Base-by-base conservation (phyloP, 768 basidiomycete species). In the Tylopilus plumbeoviolaceoides region DNA sequence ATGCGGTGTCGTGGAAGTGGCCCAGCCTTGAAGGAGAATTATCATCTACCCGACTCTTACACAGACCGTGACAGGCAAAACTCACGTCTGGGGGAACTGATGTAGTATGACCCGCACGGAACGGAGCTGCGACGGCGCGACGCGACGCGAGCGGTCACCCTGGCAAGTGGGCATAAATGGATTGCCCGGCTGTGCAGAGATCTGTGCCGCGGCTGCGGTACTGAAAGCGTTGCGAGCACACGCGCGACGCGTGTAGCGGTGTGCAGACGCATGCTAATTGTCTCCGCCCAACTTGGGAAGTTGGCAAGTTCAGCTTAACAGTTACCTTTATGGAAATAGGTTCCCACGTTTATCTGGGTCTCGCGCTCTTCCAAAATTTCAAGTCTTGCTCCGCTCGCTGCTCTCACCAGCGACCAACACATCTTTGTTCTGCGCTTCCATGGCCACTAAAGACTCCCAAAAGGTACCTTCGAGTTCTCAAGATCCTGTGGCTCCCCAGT, bases 1-100 rank as follows among this genome's bases (percentile, higher is more conserved):
- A 61, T 91, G 87, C 7, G 84, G 80, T 11, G 88, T 89, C 10
- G 83, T 83, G 31, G 89, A 88, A 30, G 87, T 84, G 21, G 90
- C 90, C 80, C 83, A 89, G 58, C 89, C 90, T 69, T 58, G 33
- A 33, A 43, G 44, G 35, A 51, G 39, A 43, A 18, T 12, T 31
- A 20, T 31, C 18, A 30, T 49, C 47, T 54, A 48, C 42, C 51
- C 35, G 31, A 50, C 36, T 15, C 44, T 17, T 36, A 41, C 21
- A 49, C 25, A 33, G 53, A 53, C 14, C 48, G 35, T 45, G 57
- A 56, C 52, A 53, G 40, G 53, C 50, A 58, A 54, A 44, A 67
- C 68, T 59, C 59, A 69, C 68, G 66, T 64, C 58, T 71, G 57
- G 43, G 46, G 45, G 56, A 30, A 39, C 30, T 48, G 35, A 40